These are phyloP conservation scores for Cyclotella atomus DNA, from an alignment of 108 stramenopile species.

Conservation along the genomic window DNA sequence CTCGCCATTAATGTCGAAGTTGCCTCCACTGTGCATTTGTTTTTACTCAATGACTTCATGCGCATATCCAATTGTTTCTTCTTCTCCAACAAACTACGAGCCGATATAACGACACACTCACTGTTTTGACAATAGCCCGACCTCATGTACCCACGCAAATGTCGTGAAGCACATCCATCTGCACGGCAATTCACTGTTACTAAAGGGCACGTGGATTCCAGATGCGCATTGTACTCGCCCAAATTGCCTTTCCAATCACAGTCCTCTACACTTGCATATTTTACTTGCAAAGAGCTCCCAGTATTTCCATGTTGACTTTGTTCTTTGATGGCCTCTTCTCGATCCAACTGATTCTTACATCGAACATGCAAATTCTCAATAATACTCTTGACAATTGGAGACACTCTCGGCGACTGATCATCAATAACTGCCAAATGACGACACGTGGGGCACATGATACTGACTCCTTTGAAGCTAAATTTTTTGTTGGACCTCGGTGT, in stretches of 20 bases:
- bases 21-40: no score
- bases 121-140: slow-evolving; percentile 11
- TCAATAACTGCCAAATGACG: slow-evolving; percentile 13
- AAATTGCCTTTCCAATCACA: slow-evolving; percentile 25
- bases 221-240: slow-evolving; percentile 1
- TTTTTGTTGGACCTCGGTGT: neutral
- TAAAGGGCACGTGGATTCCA: neutral
- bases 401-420: neutral
- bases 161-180: neutral
- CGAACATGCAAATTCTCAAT: slow-evolving; percentile 18
- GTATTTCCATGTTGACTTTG: neutral
- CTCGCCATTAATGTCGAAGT: no score
- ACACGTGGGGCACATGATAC: slow-evolving; percentile 31
- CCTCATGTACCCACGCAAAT: slow-evolving; percentile 17
- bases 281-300: neutral
- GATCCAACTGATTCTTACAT: slow-evolving; percentile 14
- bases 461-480: slow-evolving; percentile 9
- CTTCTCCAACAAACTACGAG: slow-evolving; percentile 3
- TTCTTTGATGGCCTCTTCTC: slow-evolving; percentile 14
- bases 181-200: slow-evolving; percentile 15
- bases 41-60: neutral
- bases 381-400: slow-evolving; percentile 10
- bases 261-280: slow-evolving; percentile 12
- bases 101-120: slow-evolving; percentile 1
- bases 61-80: neutral